These are phyloP conservation scores for Xylariaceae sp. DNA, from an alignment of 2,329 filamentous ascomycete genomes.

Conservation along the genomic window DNA sequence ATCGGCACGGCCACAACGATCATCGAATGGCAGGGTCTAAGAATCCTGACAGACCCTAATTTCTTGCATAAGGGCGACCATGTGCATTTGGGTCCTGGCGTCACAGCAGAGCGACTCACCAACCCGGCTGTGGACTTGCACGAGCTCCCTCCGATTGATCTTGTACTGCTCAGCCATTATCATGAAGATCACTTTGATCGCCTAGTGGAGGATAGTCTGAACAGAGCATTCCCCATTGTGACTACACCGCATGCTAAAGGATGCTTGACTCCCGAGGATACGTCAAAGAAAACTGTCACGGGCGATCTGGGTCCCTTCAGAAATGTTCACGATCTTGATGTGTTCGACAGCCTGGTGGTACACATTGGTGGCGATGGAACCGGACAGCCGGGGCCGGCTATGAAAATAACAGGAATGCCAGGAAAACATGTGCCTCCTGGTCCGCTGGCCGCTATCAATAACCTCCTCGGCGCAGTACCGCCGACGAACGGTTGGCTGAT, in stretches of 20 bases:
- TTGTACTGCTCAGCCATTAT: conserved; percentile 60
- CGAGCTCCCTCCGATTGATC: conserved; percentile 55
- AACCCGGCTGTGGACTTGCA: conserved; percentile 59
- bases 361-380: conserved; percentile 21
- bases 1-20: conserved; percentile 55
- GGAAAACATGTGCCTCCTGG: conserved; percentile 57
- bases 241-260: conserved; percentile 58
- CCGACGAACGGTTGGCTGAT: conserved; percentile 66
- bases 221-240: conserved; percentile 55
- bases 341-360: conserved; percentile 49
- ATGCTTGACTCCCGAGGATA: conserved; percentile 39
- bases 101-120: conserved; percentile 49
- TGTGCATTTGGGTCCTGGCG: conserved; percentile 62
- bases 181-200: conserved; percentile 49
- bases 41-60: conserved; percentile 58
- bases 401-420: conserved; percentile 60
- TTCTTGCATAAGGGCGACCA: conserved; percentile 64
- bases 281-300: conserved; percentile 17
- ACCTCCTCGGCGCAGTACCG: conserved; percentile 45
- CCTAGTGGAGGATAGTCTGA: conserved; percentile 35
- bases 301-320: conserved; percentile 45
- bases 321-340: conserved; percentile 51
- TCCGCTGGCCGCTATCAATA: conserved; percentile 35
- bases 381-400: conserved; percentile 16
- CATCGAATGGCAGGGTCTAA: conserved; percentile 49